Conservation (phyloP, 2,329 filamentous ascomycete species). For the Penicillium sp. region DNA sequence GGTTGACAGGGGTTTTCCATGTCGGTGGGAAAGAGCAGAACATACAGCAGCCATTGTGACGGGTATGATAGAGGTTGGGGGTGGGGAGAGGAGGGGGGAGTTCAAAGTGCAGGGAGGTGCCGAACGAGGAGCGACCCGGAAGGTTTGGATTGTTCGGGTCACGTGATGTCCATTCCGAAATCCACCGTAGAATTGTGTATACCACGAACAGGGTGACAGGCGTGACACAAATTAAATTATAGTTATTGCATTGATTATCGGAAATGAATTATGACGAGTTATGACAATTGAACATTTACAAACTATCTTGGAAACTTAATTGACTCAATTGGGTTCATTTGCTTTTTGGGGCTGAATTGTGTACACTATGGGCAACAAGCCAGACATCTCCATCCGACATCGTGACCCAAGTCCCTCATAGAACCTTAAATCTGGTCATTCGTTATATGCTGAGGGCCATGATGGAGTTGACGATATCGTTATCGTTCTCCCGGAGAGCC, state of each 20-base stretch:
- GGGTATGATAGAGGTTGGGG: conserved; percentile 26
- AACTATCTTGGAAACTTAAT: background rate
- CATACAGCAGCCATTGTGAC: conserved; percentile 47
- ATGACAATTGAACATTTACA: background rate
- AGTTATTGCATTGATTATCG: background rate
- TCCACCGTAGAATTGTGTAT: conserved; percentile 2
- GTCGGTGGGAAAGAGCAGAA: conserved; percentile 9
- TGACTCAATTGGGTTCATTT: conserved; percentile 31
- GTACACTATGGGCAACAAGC: conserved; percentile 34
- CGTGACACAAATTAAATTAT: background rate
- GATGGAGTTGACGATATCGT: conserved; percentile 99
- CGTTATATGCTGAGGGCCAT: conserved; percentile 87
- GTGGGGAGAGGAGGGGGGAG: conserved; percentile 32
- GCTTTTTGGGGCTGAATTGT: conserved; percentile 36
- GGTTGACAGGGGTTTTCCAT: conserved; percentile 1
- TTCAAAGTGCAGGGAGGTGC: conserved; percentile 38
- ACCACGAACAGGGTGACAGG: background rate
- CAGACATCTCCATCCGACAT: conserved; percentile 24
- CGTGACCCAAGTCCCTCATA: conserved; percentile 33
- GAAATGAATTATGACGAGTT: background rate
- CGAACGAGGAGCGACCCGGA: conserved; percentile 39
- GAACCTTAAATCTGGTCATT: conserved; percentile 19
- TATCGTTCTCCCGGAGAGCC: conserved; percentile 94
- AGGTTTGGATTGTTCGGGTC: conserved; percentile 38
- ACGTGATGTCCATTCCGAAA: conserved; percentile 30